Percentiles rank a stretch among this genome's conserved stretches.
These are phyloP conservation scores for Meyerozyma elateridarum DNA, from an alignment of 1,139 yeast species.

Conservation along the genomic window DNA sequence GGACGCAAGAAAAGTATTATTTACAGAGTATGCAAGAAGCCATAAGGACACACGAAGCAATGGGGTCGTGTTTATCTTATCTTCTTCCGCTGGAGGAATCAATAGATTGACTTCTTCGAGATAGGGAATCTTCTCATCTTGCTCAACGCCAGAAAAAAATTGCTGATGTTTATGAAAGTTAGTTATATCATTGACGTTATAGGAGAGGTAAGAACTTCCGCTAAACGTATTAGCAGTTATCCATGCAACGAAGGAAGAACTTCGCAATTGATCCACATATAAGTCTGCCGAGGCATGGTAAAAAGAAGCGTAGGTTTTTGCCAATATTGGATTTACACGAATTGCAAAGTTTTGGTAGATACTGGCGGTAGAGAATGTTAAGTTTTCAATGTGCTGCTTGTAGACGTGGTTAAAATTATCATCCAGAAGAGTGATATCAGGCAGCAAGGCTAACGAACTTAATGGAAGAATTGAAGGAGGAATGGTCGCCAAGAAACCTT, in stretches of 20 bases:
- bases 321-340: conserved; percentile 23
- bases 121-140: neutral
- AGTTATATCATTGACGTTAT: conserved; percentile 19
- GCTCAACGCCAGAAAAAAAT: neutral
- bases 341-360: conserved; percentile 16
- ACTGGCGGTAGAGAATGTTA: conserved; percentile 12
- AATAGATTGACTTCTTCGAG: neutral
- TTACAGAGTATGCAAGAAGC: conserved; percentile 23
- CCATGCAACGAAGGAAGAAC: conserved; percentile 39
- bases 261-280: conserved; percentile 22
- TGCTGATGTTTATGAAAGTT: conserved; percentile 13
- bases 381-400: conserved; percentile 13
- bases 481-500: conserved; percentile 23
- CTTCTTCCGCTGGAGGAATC: neutral
- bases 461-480: conserved; percentile 20
- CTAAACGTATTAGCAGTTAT: conserved; percentile 29
- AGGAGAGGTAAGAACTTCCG: conserved; percentile 21
- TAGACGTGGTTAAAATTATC: conserved; percentile 21
- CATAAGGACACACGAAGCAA: conserved; percentile 11
- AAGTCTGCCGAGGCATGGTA: conserved; percentile 31
- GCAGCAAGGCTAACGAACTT: conserved; percentile 17
- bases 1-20: conserved; percentile 17
- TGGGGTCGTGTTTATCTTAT: conserved; percentile 6
- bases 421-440: conserved; percentile 24
- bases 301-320: conserved; percentile 26